These are phyloP conservation scores for Citrullus mucosospermus DNA, from an alignment of 306 rosid genomes.

Conservation along the genomic window DNA sequence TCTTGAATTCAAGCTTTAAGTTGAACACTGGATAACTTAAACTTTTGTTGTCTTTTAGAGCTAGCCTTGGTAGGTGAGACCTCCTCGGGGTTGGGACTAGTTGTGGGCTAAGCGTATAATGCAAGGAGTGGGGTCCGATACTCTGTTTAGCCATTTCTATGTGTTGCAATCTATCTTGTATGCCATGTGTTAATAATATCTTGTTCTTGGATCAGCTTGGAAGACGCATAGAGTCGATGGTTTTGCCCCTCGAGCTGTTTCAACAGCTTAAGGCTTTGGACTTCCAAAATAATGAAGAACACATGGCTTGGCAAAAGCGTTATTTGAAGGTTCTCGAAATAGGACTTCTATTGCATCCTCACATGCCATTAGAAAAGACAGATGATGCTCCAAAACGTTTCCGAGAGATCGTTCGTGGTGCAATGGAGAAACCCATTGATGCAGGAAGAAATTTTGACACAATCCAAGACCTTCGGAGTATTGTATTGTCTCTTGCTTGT, in stretches of 20 bases:
- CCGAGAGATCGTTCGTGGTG: conserved; percentile 35
- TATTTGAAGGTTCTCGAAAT: conserved; percentile 73
- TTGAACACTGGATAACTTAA: not conserved
- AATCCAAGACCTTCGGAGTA: conserved; percentile 44
- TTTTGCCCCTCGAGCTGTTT: conserved; percentile 79
- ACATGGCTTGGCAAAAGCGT: conserved; percentile 72
- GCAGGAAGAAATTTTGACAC: conserved; percentile 44
- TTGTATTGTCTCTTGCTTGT: conserved; percentile 57
- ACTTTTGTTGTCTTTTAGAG: not conserved
- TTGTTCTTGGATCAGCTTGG: conserved; percentile 62
- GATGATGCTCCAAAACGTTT: conserved; percentile 48
- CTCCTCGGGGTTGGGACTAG: not conserved
- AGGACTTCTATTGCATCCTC: conserved; percentile 64
- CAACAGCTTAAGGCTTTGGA: conserved; percentile 69
- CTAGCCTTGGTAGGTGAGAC: not conserved
- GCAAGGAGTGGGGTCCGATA: not conserved
- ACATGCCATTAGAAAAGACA: conserved; percentile 47
- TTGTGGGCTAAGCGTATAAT: not conserved
- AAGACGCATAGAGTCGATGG: conserved; percentile 65
- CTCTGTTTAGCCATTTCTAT: not conserved
- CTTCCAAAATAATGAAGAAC: conserved; percentile 57
- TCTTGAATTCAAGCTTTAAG: not conserved
- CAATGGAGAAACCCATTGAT: conserved; percentile 58
- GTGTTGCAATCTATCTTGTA: not conserved
- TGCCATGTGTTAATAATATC: not conserved